Base-by-base conservation (phyloP, 768 basidiomycete species). In the Amanita phalloides region DNA sequence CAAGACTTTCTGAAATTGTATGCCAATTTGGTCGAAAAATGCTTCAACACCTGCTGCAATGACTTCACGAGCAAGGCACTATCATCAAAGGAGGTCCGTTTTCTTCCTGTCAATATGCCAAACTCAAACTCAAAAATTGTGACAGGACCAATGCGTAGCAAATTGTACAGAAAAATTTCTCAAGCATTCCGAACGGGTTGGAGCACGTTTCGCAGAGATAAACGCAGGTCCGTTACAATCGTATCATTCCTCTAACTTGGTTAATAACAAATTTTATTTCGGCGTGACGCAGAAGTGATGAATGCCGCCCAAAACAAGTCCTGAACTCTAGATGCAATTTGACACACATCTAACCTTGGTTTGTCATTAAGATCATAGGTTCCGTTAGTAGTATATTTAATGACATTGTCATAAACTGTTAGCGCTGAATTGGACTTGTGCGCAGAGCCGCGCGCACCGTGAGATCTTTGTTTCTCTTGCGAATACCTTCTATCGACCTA, bases 81-180 rank as follows among this genome's bases (percentile, higher is more conserved):
- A 53, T 89, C 86, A 9, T 83, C 84, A 28, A 96, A 96, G 75
- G 95, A 98, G 84, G 94, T 88, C n/a, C 9, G 35, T 47, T 53
- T 26, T 49, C 11, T 32, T 14, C 25, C 35, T 49, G 41, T 41
- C 30, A 30, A 10, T 47, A 38, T 30, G 20, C 30, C 41, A 3
- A 49, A 49, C 14, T 13, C 54, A 42, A 47, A 48, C 44, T 48
- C 49, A 36, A 33, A 36, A 33, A 21, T 21, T 42, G 47, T 53
- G 51, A 20, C 61, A 98, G 93, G 87, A 88, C 61, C 78, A 81
- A 57, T 99, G 95, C 64, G 81, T 95, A 44, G 74, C 81, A 67
- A 91, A 94, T 71, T 99, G 95, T 71, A 78, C 92, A 20, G 95
- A 97, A 74, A 99, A 98, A 69, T 97, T 96, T 73, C 71, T 98